Evolutionary conservation across 78 protist species (phyloP), one percentile per base, ranked within the genome.

Genomic region (Emiliania huxleyi): DNA sequence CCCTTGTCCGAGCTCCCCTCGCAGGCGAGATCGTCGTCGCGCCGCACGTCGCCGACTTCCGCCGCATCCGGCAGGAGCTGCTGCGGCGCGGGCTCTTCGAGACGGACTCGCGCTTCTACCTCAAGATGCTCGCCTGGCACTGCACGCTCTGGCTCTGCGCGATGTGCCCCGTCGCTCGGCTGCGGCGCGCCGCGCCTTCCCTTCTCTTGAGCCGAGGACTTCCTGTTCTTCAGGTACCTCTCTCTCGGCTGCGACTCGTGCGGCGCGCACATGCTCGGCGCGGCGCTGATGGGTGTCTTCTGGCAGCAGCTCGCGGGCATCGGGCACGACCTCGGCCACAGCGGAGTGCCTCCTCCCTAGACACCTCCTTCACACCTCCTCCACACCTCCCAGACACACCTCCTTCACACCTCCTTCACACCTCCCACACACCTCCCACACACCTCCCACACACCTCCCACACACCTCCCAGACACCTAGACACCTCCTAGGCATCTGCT

Each of bases 321-420:
- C 40, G 89, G 89, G 38, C 89, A 81, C 89, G 89, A 81, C 38
- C 38, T 81, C 25, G 89, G 89, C 33, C 89, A 81, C 89, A 11
- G 42, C 37, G 52, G 37, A 4, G 89, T 81, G 89, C n/a, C n/a
- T n/a, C n/a, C n/a, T n/a, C n/a, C n/a, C n/a, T n/a, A n/a, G n/a
- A n/a, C n/a, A n/a, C n/a, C n/a, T n/a, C n/a, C n/a, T n/a, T n/a
- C n/a, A n/a, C n/a, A n/a, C n/a, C n/a, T n/a, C n/a, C n/a, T n/a
- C n/a, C n/a, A n/a, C n/a, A n/a, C n/a, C n/a, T n/a, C n/a, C n/a
- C n/a, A n/a, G n/a, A n/a, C n/a, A n/a, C n/a, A n/a, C n/a, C n/a
- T n/a, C n/a, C n/a, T n/a, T n/a, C n/a, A n/a, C n/a, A n/a, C n/a
- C n/a, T n/a, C n/a, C n/a, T n/a, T n/a, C n/a, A n/a, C n/a, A n/a